phyloP scores from a whole-genome alignment of 1,284 basidiomycete genomes.

The Fomitiporia mediterranea region DNA sequence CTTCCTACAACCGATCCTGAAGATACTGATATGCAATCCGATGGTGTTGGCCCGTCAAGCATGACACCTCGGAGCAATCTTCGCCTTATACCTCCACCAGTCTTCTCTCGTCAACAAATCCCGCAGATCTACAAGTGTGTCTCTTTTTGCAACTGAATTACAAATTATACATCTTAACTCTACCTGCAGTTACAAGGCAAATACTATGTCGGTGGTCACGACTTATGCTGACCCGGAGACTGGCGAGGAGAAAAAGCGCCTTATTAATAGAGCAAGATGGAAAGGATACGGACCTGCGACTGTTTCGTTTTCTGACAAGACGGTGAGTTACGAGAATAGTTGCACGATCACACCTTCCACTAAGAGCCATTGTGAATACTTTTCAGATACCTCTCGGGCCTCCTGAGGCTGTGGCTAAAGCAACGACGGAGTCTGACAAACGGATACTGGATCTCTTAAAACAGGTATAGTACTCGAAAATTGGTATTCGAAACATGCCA shows the following conservation, averaged over 20 bases:
- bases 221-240: constrained; percentile 65
- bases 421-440: background rate
- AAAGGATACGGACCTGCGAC: constrained; percentile 71
- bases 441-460: constrained; percentile 10
- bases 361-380: constrained; percentile 4
- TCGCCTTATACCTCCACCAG: constrained; percentile 74
- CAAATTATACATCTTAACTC: background rate
- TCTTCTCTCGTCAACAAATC: constrained; percentile 76
- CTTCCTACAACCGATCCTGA: constrained; percentile 27
- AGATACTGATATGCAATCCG: constrained; percentile 16
- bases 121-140: constrained; percentile 75
- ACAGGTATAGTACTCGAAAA: constrained; percentile 8
- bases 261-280: constrained; percentile 77
- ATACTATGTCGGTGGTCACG: constrained; percentile 64
- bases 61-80: constrained; percentile 44
- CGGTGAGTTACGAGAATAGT: constrained; percentile 35
- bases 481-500: too few species aligned
- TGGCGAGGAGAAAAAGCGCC: constrained; percentile 74
- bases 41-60: constrained; percentile 10
- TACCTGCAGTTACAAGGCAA: constrained; percentile 63
- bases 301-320: constrained; percentile 60
- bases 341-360: too few species aligned
- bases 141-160: background rate
- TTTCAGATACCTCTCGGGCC: constrained; percentile 6
- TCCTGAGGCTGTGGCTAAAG: constrained; percentile 1